phyloP scores from a whole-genome alignment of 176 grass and related monocot species.

The Juncus inflexus region DNA sequence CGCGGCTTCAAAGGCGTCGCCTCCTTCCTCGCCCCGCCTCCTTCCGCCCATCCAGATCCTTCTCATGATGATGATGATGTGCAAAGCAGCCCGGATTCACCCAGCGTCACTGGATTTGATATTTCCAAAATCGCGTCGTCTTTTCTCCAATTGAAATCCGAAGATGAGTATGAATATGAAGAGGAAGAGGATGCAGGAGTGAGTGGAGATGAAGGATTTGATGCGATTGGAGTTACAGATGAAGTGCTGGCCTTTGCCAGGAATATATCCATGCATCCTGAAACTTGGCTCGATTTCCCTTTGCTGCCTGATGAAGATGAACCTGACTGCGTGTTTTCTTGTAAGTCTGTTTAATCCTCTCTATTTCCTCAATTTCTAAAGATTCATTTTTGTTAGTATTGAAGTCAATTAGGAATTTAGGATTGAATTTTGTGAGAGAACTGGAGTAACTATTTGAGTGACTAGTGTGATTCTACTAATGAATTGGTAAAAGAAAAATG shows the following conservation, averaged over 20 bases:
- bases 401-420: too few species aligned
- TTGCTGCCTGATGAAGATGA: conserved; percentile 78
- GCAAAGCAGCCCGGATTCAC: conserved; percentile 1
- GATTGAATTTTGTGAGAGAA: too few species aligned
- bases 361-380: neutral
- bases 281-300: conserved; percentile 95
- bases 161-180: conserved; percentile 25
- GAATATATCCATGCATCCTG: conserved; percentile 83
- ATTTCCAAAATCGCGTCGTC: conserved; percentile 78
- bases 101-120: conserved; percentile 56
- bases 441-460: too few species aligned
- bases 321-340: conserved; percentile 58
- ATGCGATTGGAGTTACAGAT: conserved; percentile 74
- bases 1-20: conserved; percentile 84
- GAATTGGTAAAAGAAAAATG: too few species aligned
- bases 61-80: conserved; percentile 16
- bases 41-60: conserved; percentile 15
- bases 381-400: too few species aligned
- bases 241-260: conserved; percentile 78
- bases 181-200: conserved; percentile 13
- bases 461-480: too few species aligned
- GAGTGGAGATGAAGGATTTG: conserved; percentile 36
- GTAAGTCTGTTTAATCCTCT: conserved; percentile 35
- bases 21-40: conserved; percentile 74
- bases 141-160: conserved; percentile 51